Percentiles rank a stretch among this genome's conserved stretches.
Evolutionary conservation across 2,329 filamentous ascomycete genomes (phyloP).

Genomic region (Monosporascus cannonballus): DNA sequence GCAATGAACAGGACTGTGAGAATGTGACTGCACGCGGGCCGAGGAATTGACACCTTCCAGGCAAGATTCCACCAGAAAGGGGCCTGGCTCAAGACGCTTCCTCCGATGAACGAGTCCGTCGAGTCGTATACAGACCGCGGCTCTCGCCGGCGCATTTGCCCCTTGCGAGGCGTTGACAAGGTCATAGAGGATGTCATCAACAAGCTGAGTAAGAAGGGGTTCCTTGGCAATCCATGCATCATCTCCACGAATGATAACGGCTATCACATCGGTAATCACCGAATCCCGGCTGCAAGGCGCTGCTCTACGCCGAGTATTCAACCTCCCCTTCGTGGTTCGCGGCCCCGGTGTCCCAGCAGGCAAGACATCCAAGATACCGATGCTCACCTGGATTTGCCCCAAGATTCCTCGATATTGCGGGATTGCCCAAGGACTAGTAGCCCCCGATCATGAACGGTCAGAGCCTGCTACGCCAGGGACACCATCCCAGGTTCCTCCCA

Average conservation of each 20-base stretch:
- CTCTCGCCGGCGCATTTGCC: conserved; percentile 38
- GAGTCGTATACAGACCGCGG: conserved; percentile 43
- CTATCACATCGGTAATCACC: conserved; percentile 22
- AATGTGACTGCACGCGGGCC: not conserved
- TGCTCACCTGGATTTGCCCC: conserved; percentile 21
- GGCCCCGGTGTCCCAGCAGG: conserved; percentile 20
- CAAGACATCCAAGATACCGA: conserved; percentile 13
- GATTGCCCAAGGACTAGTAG: conserved; percentile 9
- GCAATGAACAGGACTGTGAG: not conserved
- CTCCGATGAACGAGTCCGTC: conserved; percentile 20
- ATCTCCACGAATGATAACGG: conserved; percentile 16
- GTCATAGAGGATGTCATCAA: conserved; percentile 33
- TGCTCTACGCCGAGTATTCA: conserved; percentile 24
- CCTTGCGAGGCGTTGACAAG: conserved; percentile 37
- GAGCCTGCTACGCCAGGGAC: conserved; percentile 24
- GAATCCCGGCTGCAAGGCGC: conserved; percentile 18
- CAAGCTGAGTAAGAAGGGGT: conserved; percentile 9
- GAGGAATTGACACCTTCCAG: not conserved
- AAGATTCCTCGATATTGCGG: conserved; percentile 24
- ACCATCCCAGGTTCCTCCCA: conserved; percentile 7
- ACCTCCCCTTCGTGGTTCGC: conserved; percentile 23
- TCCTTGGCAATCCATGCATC: not conserved
- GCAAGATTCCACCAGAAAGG: not conserved
- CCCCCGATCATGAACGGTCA: conserved; percentile 24
- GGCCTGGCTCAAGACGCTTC: not conserved